Evolutionary conservation across 108 stramenopile genomes (phyloP).

Genomic region (Epithemia pelagica): DNA sequence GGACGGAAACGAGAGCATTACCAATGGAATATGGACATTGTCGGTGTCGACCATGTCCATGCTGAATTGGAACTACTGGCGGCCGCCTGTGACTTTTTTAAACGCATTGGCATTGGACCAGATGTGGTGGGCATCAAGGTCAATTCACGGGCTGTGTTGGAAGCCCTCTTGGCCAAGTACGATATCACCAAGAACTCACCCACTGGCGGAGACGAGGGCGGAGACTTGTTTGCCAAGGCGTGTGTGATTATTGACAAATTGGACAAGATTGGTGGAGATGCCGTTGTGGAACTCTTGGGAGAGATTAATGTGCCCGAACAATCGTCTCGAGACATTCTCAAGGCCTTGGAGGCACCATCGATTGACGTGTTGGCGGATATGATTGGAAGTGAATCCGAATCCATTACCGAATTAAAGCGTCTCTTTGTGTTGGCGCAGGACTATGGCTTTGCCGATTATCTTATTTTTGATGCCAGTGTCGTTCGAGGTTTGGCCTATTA

Average conservation of each 20-base stretch:
- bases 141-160: slow-evolving; percentile 85
- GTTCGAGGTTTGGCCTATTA: slow-evolving; percentile 96
- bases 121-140: slow-evolving; percentile 96
- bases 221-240: slow-evolving; percentile 86
- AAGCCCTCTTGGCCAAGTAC: slow-evolving; percentile 79
- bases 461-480: slow-evolving; percentile 91
- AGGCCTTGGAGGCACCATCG: slow-evolving; percentile 64
- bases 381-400: slow-evolving; percentile 61
- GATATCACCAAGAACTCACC: slow-evolving; percentile 58
- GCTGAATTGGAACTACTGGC: slow-evolving; percentile 91
- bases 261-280: slow-evolving; percentile 90
- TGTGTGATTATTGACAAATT: slow-evolving; percentile 98
- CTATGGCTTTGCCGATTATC: slow-evolving; percentile 88
- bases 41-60: slow-evolving; percentile 82
- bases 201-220: slow-evolving; percentile 17
- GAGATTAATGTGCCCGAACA: slow-evolving; percentile 41
- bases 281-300: slow-evolving; percentile 73
- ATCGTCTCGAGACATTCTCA: slow-evolving; percentile 69
- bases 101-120: slow-evolving; percentile 68
- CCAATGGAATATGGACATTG: slow-evolving; percentile 97
- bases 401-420: slow-evolving; percentile 71
- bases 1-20: slow-evolving; percentile 95
- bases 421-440: slow-evolving; percentile 72
- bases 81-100: slow-evolving; percentile 85
- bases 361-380: slow-evolving; percentile 75